Evolutionary conservation across 495 filamentous ascomycete genomes (phyloP).

Genomic region (Polyplosphaeria fusca): DNA sequence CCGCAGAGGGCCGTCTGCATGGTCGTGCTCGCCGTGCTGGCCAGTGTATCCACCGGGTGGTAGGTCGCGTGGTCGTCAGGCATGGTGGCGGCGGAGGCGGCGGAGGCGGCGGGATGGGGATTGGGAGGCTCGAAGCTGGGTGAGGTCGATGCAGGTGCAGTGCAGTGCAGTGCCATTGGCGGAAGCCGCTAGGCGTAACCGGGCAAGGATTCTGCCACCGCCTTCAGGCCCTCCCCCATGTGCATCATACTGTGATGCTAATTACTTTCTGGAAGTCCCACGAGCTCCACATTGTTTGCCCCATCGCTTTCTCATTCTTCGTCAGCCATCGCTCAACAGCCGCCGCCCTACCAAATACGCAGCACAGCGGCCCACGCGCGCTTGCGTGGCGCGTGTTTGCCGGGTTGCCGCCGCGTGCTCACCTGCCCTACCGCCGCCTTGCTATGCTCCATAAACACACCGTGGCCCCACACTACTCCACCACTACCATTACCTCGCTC

Average conservation of each 20-base stretch:
- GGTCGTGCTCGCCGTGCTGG: slow-evolving; percentile 59
- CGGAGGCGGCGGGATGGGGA: slow-evolving; percentile 4
- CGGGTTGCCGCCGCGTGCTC: background rate
- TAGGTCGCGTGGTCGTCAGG: slow-evolving; percentile 55
- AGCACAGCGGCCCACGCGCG: slow-evolving; percentile 1
- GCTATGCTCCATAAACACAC: slow-evolving; percentile 7
- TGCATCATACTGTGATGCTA: too few relatives aligned
- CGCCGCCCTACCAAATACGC: background rate
- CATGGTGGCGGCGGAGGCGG: slow-evolving; percentile 49
- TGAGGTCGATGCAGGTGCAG: background rate
- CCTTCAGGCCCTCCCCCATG: slow-evolving; percentile 1
- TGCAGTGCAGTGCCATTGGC: background rate
- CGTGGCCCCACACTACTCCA: background rate
- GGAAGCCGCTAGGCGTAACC: background rate
- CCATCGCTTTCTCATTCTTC: background rate
- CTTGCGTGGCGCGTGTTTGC: slow-evolving; percentile 19
- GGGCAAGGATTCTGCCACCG: slow-evolving; percentile 24
- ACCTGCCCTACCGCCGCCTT: slow-evolving; percentile 21
- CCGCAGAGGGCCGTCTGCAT: slow-evolving; percentile 65
- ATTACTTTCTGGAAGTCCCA: background rate
- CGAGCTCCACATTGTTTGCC: background rate
- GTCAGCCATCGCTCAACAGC: background rate
- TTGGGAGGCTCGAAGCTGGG: background rate
- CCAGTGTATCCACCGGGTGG: slow-evolving; percentile 76
- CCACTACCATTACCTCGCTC: too few relatives aligned